phyloP scores from a whole-genome alignment of 495 filamentous ascomycete species.

The Staphylotrichum tortipilum region DNA sequence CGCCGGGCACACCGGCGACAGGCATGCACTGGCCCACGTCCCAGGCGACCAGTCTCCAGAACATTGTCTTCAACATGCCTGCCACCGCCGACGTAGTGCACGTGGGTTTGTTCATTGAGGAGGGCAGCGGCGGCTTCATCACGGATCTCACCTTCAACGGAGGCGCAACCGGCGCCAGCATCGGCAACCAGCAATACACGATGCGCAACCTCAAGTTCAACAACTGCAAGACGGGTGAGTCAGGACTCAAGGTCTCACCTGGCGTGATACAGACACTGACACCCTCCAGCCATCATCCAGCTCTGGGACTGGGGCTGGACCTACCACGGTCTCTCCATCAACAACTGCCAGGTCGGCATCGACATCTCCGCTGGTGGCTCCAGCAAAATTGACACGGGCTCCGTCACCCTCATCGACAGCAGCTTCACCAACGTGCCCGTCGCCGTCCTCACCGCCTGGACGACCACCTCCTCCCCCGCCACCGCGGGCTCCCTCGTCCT shows the following conservation, averaged over 20 bases:
- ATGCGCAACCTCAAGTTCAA: conserved; percentile 64
- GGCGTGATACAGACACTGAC: conserved; percentile 18
- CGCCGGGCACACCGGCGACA: conserved; percentile 41
- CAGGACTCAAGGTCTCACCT: conserved; percentile 37
- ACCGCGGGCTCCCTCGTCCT: conserved; percentile 46
- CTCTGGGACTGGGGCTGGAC: conserved; percentile 50
- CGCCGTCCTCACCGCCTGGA: conserved; percentile 60
- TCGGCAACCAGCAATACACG: conserved; percentile 79
- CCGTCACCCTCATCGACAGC: conserved; percentile 60
- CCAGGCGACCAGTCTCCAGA: conserved; percentile 69
- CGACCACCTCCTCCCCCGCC: conserved; percentile 36
- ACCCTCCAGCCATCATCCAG: conserved; percentile 40
- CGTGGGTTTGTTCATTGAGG: conserved; percentile 68
- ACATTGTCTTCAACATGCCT: conserved; percentile 65
- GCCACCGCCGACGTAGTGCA: conserved; percentile 51
- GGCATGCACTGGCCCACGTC: conserved; percentile 78
- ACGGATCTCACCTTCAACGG: conserved; percentile 59
- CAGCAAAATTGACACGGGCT: conserved; percentile 44
- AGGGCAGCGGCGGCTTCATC: conserved; percentile 60
- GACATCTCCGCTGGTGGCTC: conserved; percentile 53
- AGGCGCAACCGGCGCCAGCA: conserved; percentile 52
- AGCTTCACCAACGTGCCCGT: conserved; percentile 59
- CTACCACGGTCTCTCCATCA: conserved; percentile 50
- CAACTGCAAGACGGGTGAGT: conserved; percentile 46
- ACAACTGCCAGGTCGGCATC: conserved; percentile 65